These are phyloP conservation scores for Blastobotrys petasosporus DNA, from an alignment of 1,139 yeast species.

Conservation along the genomic window DNA sequence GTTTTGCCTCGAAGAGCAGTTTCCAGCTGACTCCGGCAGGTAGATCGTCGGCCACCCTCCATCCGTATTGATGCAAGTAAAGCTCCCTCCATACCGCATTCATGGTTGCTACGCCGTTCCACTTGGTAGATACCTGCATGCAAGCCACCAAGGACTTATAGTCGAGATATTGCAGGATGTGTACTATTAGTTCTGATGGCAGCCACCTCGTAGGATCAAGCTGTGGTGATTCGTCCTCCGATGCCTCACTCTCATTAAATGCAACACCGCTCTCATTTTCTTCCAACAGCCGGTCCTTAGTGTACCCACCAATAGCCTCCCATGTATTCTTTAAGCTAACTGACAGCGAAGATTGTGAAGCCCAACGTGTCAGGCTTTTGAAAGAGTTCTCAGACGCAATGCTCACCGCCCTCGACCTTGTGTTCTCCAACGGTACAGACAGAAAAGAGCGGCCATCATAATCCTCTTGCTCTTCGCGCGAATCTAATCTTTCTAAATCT, in stretches of 20 bases:
- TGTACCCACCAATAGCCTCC: slow-evolving; percentile 3
- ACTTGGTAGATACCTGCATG: slow-evolving; percentile 22
- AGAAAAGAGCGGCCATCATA: background rate
- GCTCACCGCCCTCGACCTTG: slow-evolving; percentile 3
- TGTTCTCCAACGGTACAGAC: background rate
- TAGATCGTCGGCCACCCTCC: slow-evolving; percentile 19
- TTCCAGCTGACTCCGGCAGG: slow-evolving; percentile 25
- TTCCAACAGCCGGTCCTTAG: slow-evolving; percentile 8
- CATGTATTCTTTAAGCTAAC: slow-evolving; percentile 1
- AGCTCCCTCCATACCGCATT: slow-evolving; percentile 28
- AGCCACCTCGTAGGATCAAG: slow-evolving; percentile 22
- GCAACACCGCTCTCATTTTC: slow-evolving; percentile 26
- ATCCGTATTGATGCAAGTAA: slow-evolving; percentile 17
- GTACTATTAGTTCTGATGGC: slow-evolving; percentile 28
- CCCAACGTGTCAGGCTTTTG: slow-evolving; percentile 14
- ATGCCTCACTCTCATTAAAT: slow-evolving; percentile 13
- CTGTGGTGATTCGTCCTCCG: slow-evolving; percentile 10
- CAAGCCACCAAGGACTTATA: slow-evolving; percentile 20
- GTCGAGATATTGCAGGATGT: slow-evolving; percentile 23
- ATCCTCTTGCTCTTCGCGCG: background rate
- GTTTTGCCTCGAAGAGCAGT: slow-evolving; percentile 25
- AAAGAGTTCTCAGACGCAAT: slow-evolving; percentile 10
- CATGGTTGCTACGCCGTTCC: slow-evolving; percentile 23
- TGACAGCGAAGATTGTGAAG: slow-evolving; percentile 16
- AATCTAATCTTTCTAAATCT: too few relatives aligned